phyloP scores from a whole-genome alignment of 2,329 filamentous ascomycete genomes.

The Venturia carpophila region DNA sequence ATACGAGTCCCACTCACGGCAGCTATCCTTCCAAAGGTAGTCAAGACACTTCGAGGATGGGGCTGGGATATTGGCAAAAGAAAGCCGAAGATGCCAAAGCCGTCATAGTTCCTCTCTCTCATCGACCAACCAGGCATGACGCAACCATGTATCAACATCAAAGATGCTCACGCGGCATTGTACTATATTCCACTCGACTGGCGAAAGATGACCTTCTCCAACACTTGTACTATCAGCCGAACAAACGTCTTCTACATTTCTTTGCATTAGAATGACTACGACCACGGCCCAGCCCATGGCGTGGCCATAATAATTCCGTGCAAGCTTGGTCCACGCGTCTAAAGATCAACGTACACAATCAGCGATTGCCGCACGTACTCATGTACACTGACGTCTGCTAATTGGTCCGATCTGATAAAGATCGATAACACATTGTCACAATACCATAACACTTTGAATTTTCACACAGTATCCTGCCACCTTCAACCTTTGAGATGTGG shows the following conservation, averaged over 20 bases:
- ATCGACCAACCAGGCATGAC: too few species aligned
- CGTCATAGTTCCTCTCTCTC: not conserved
- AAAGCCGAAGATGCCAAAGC: conserved; percentile 32
- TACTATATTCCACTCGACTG: not conserved
- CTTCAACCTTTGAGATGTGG: not conserved
- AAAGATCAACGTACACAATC: not conserved
- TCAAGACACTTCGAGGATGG: conserved; percentile 77
- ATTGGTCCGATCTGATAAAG: not conserved
- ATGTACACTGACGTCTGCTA: too few species aligned
- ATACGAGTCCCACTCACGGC: conserved; percentile 87
- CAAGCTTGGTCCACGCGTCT: too few species aligned
- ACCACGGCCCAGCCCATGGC: not conserved
- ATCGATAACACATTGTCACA: not conserved
- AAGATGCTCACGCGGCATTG: not conserved
- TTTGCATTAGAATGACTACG: not conserved
- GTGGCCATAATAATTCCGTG: not conserved
- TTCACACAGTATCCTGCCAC: not conserved
- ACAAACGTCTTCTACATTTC: not conserved
- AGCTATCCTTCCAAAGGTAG: conserved; percentile 87
- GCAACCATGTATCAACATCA: not conserved
- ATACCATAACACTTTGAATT: not conserved
- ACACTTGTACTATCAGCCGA: not conserved
- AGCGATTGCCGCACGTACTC: not conserved
- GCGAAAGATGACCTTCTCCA: not conserved
- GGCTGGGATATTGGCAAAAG: conserved; percentile 91